A percentile compares a stretch with the other conserved stretches of the same genome.
phyloP scores from a whole-genome alignment of 345 rosid species.

The Eucalyptus pauciflora region DNA sequence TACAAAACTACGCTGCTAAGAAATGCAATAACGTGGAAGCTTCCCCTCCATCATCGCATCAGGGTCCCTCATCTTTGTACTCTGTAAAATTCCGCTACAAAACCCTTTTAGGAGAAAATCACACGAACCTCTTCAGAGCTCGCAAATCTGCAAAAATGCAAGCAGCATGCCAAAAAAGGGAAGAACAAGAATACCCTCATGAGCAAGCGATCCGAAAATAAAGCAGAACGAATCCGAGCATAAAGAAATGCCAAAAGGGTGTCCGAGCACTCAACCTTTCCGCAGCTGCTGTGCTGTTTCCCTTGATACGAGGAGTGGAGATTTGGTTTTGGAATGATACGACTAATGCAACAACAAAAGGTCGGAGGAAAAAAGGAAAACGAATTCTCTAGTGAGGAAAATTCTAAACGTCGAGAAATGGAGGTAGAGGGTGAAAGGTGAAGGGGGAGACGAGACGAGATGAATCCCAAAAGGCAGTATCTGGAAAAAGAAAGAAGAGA shows the following conservation, averaged over 20 bases:
- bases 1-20: constrained; percentile 9
- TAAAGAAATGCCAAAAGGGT: constrained; percentile 3
- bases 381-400: not conserved
- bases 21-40: constrained; percentile 8
- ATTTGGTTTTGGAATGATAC: not conserved
- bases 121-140: constrained; percentile 9
- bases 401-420: not conserved
- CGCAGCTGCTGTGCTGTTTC: not conserved
- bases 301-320: not conserved
- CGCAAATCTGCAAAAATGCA: constrained; percentile 6
- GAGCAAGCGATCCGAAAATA: constrained; percentile 35
- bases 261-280: not conserved
- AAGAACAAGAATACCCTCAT: constrained; percentile 28
- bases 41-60: constrained; percentile 13
- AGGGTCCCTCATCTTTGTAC: constrained; percentile 53
- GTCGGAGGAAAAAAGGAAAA: not conserved
- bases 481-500: not conserved
- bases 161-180: not conserved
- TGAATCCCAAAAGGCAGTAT: not conserved
- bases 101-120: constrained; percentile 20
- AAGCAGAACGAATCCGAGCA: not conserved
- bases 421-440: not conserved
- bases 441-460: not conserved
- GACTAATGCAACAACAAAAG: not conserved
- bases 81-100: not conserved